Evolutionary conservation across 192 early-diverging fungal genomes (phyloP), one percentile per base, ranked within the genome.

Genomic region (Mortierella hygrophila): DNA sequence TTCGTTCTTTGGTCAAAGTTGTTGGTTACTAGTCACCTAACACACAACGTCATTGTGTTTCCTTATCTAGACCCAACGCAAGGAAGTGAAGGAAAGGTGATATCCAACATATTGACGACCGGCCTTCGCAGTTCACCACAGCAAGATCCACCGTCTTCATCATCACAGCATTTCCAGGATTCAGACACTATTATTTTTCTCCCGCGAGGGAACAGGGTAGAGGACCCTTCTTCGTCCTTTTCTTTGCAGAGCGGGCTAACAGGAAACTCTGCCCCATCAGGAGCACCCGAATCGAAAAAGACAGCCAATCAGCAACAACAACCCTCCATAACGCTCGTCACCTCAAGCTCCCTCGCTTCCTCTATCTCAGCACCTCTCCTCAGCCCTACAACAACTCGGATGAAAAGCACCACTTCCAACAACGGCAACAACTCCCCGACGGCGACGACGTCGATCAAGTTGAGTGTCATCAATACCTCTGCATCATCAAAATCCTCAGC

Each of bases 381-480:
- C 60, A 65, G 29, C 11, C 60, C 60, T 0, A 65, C 29, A 13
- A 15, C 60, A 35, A 65, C 13, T 29, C 60, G 60, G n/a, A 60
- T 60, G 55, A 60, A 60, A 60, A 26, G 23, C 18, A 46, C 11
- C 46, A 41, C 20, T 4, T 9, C 3, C 42, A 38, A 41, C 15
- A 46, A 0, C 71, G 16, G 71, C 23, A 46, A 37, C 20, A 46
- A 16, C 71, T 16, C 5, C 23, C 10, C 40, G 9, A 15, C 42
- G 10, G 13, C 35, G 6, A 11, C 49, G 16, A 55, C 37, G 11
- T 40, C 74, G 26, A 75, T 75, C 54, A 75, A 75, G 38, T 18
- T 75, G 32, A 75, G 42, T 38, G 74, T 75, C 7, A 37, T 55
- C 54, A 75, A 75, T 9, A 60, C 46, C 54, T 75, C 54, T 18